Evolutionary conservation across 2,329 filamentous ascomycete genomes (phyloP).

Genomic region (Fusarium devonianum): DNA sequence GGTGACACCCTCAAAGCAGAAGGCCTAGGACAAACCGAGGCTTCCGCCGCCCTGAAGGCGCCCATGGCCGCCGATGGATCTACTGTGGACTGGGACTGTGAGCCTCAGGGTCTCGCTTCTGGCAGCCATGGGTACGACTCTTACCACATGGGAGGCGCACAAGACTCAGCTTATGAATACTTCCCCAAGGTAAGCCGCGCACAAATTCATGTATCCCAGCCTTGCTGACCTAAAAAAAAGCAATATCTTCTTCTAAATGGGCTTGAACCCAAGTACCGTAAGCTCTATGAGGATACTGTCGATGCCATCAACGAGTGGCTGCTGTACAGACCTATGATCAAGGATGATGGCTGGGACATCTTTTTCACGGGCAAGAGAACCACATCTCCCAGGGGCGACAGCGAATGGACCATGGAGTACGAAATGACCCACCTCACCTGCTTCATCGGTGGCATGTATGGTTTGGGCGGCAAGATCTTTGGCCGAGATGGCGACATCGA

Average conservation of each 20-base stretch:
- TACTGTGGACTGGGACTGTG: slow-evolving; percentile 56
- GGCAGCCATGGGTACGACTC: slow-evolving; percentile 54
- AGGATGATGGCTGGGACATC: slow-evolving; percentile 70
- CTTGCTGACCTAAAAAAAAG: slow-evolving; percentile 56
- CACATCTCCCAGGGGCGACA: slow-evolving; percentile 52
- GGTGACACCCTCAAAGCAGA: slow-evolving; percentile 2
- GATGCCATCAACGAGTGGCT: slow-evolving; percentile 75
- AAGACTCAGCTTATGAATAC: slow-evolving; percentile 77
- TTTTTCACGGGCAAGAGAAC: slow-evolving; percentile 73
- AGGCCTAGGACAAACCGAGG: slow-evolving; percentile 2
- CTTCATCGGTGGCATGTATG: slow-evolving; percentile 76
- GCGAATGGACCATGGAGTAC: slow-evolving; percentile 58
- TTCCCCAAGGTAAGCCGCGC: slow-evolving; percentile 62
- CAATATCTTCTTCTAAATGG: slow-evolving; percentile 78
- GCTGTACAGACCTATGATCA: slow-evolving; percentile 79
- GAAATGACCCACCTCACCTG: slow-evolving; percentile 71
- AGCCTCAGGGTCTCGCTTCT: slow-evolving; percentile 64
- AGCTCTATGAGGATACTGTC: slow-evolving; percentile 73
- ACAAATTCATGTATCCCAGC: neutral
- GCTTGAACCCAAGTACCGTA: slow-evolving; percentile 72
- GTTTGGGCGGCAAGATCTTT: slow-evolving; percentile 69
- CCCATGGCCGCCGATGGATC: slow-evolving; percentile 48
- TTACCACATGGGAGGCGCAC: slow-evolving; percentile 68
- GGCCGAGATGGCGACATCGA: slow-evolving; percentile 66
- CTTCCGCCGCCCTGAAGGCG: slow-evolving; percentile 18